These are phyloP conservation scores for Monilinia aucupariae DNA, from an alignment of 2,329 filamentous ascomycete genomes.

Conservation along the genomic window DNA sequence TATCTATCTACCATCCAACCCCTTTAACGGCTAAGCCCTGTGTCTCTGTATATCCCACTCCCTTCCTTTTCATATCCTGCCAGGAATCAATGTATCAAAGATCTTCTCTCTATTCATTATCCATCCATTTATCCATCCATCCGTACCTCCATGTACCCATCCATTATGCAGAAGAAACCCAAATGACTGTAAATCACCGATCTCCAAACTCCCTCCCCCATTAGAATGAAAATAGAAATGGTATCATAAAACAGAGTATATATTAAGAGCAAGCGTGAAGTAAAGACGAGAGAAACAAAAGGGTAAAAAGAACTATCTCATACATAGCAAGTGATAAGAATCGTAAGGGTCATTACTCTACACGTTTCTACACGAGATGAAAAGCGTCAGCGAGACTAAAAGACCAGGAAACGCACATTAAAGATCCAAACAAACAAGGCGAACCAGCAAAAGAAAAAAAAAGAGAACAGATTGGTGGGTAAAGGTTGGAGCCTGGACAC, in stretches of 20 bases:
- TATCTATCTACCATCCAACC: not conserved
- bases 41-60: not conserved
- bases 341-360: slow-evolving; percentile 2
- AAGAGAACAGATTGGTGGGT: not conserved
- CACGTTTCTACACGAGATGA: not conserved
- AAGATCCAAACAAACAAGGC: not conserved
- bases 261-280: not conserved
- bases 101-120: not conserved
- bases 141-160: too few species aligned
- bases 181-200: not conserved
- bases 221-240: slow-evolving; percentile 4
- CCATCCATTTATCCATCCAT: not conserved
- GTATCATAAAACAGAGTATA: slow-evolving; percentile 9
- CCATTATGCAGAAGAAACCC: not conserved
- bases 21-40: not conserved
- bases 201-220: not conserved
- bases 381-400: not conserved
- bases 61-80: not conserved
- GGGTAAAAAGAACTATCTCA: not conserved
- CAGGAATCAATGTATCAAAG: not conserved
- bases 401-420: not conserved
- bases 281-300: not conserved
- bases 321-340: not conserved
- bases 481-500: not conserved
- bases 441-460: not conserved